phyloP scores from a whole-genome alignment of 2,329 filamentous ascomycete genomes.

The Bipolaris cookei region DNA sequence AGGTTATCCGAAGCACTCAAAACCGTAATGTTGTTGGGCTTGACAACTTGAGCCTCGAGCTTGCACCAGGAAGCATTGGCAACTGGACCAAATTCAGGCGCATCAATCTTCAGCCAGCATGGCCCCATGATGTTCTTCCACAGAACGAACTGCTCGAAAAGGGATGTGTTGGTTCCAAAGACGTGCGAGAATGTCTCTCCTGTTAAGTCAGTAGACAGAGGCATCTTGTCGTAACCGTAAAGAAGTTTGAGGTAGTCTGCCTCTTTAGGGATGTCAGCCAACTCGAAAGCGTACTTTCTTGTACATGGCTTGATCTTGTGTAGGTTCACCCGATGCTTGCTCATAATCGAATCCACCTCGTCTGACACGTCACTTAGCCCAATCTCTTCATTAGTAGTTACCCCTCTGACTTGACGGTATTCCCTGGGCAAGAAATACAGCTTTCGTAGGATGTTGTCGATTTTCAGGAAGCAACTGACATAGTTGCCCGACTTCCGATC shows the following conservation, averaged over 20 bases:
- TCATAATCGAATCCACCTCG: constrained; percentile 89
- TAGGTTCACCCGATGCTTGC: constrained; percentile 80
- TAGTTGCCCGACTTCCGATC: constrained; percentile 81
- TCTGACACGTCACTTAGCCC: constrained; percentile 88
- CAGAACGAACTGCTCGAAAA: constrained; percentile 97
- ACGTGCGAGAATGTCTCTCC: constrained; percentile 94
- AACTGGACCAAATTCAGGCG: constrained; percentile 80
- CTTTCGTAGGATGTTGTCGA: constrained; percentile 92
- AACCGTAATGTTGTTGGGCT: constrained; percentile 76
- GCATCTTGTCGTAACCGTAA: constrained; percentile 87
- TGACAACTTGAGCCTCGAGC: constrained; percentile 81
- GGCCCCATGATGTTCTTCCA: constrained; percentile 99
- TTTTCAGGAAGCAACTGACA: constrained; percentile 92
- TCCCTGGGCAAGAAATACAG: constrained; percentile 90
- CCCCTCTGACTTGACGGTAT: constrained; percentile 63
- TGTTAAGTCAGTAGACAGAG: constrained; percentile 70
- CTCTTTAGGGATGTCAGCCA: constrained; percentile 85
- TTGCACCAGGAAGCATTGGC: constrained; percentile 98
- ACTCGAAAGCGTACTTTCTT: constrained; percentile 94
- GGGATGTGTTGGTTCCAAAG: constrained; percentile 88
- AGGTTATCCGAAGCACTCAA: constrained; percentile 79
- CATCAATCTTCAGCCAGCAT: constrained; percentile 92
- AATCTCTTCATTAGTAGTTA: constrained; percentile 76
- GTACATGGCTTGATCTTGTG: constrained; percentile 92
- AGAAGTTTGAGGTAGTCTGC: constrained; percentile 93